Evolutionary conservation across 441 rosid species (phyloP).

Genomic region (Breynia disticha): DNA sequence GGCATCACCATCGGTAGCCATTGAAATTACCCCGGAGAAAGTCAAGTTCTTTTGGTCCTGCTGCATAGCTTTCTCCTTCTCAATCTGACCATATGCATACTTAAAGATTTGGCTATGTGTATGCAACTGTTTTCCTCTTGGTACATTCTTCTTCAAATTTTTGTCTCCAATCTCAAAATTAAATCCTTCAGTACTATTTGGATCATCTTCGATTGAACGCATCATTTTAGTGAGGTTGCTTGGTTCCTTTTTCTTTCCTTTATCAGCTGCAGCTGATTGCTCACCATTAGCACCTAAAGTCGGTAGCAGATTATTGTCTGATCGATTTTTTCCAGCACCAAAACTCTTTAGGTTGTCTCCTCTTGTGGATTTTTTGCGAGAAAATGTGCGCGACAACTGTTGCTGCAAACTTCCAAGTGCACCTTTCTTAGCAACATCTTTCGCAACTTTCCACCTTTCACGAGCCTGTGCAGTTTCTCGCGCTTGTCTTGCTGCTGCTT

Average conservation of each 20-base stretch:
- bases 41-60: conserved; percentile 51
- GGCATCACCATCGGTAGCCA: conserved; percentile 48
- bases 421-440: conserved; percentile 54
- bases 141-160: conserved; percentile 33
- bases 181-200: conserved; percentile 26
- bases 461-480: conserved; percentile 71
- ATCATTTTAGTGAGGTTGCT: conserved; percentile 28
- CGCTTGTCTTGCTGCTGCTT: conserved; percentile 71
- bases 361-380: conserved; percentile 33
- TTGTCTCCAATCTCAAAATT: conserved; percentile 32
- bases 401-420: conserved; percentile 40
- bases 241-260: conserved; percentile 31
- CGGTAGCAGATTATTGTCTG: conserved; percentile 17
- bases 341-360: conserved; percentile 32
- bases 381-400: conserved; percentile 57
- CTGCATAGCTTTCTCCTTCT: conserved; percentile 75
- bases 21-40: conserved; percentile 64
- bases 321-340: conserved; percentile 24
- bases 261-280: conserved; percentile 24
- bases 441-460: conserved; percentile 73
- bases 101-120: conserved; percentile 62
- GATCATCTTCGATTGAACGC: conserved; percentile 24
- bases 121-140: conserved; percentile 42
- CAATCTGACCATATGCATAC: conserved; percentile 70
- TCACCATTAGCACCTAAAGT: conserved; percentile 19